phyloP scores from a whole-genome alignment of 805 yeast genomes.

The Jamesozyma gamospora region DNA sequence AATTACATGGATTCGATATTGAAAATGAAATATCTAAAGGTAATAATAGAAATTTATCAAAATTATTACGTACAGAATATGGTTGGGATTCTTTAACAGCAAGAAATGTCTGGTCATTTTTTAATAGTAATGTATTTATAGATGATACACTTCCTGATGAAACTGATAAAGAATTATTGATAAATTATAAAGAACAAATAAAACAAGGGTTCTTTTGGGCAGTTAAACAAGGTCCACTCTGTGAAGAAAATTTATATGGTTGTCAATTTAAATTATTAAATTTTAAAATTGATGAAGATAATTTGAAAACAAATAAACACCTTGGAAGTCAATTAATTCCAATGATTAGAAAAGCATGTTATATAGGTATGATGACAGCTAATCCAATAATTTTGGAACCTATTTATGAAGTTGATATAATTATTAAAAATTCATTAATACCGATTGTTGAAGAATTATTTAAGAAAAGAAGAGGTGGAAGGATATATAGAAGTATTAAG shows the following conservation, averaged over 20 bases:
- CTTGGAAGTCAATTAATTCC: conserved; percentile 61
- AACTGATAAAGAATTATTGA: conserved; percentile 45
- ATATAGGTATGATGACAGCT: conserved; percentile 68
- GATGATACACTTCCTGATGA: conserved; percentile 74
- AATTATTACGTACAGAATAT: conserved; percentile 44
- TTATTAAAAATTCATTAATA: conserved; percentile 43
- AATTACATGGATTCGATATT: conserved; percentile 23
- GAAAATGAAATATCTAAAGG: conserved; percentile 36
- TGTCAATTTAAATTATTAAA: conserved; percentile 62
- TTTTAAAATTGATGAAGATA: conserved; percentile 28
- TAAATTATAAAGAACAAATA: conserved; percentile 42
- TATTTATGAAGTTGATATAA: conserved; percentile 47
- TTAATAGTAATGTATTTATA: conserved; percentile 49
- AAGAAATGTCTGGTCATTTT: conserved; percentile 71
- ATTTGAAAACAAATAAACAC: background rate
- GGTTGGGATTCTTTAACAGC: conserved; percentile 81
- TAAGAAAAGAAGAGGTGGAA: conserved; percentile 60
- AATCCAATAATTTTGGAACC: conserved; percentile 80
- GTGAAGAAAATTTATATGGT: conserved; percentile 70
- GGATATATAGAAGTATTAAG: conserved; percentile 36
- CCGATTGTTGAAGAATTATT: conserved; percentile 42
- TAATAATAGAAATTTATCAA: conserved; percentile 41
- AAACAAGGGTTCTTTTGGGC: conserved; percentile 80
- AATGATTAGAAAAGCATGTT: conserved; percentile 74
- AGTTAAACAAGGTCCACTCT: conserved; percentile 79